These are phyloP conservation scores for Pseudopediastrum boryanum DNA, from an alignment of 139 green algal species.

Conservation along the genomic window DNA sequence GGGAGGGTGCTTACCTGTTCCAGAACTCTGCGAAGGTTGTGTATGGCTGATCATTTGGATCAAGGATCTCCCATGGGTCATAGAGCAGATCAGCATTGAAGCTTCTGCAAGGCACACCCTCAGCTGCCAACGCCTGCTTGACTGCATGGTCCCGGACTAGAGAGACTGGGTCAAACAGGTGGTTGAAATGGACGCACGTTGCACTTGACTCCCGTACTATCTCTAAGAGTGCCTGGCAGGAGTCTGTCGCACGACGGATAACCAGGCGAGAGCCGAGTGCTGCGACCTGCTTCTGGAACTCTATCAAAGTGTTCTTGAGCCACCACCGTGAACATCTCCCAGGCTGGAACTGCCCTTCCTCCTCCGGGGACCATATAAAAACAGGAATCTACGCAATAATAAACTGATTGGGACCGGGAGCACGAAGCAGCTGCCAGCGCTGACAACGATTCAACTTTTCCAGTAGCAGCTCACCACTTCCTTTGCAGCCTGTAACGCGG, in stretches of 20 bases:
- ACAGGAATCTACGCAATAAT: slow-evolving; percentile 65
- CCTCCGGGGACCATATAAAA: slow-evolving; percentile 90
- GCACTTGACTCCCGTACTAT: slow-evolving; percentile 65
- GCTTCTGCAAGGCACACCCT: slow-evolving; percentile 11
- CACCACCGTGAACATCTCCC: slow-evolving; percentile 47
- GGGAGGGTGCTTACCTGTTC: slow-evolving; percentile 61
- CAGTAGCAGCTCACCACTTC: slow-evolving; percentile 43
- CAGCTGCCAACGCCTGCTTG: slow-evolving; percentile 68
- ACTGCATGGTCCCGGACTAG: slow-evolving; percentile 87
- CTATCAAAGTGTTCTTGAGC: slow-evolving; percentile 58
- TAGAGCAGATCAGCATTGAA: slow-evolving; percentile 92
- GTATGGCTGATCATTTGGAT: slow-evolving; percentile 64
- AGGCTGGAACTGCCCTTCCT: slow-evolving; percentile 94
- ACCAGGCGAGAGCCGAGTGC: slow-evolving; percentile 78
- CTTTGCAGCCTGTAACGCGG: slow-evolving; percentile 51
- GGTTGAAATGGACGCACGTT: slow-evolving; percentile 86
- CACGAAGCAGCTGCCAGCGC: background rate
- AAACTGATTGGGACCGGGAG: background rate
- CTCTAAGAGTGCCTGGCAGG: slow-evolving; percentile 54
- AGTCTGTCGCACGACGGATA: slow-evolving; percentile 62
- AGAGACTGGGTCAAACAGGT: slow-evolving; percentile 93
- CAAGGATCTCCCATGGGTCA: slow-evolving; percentile 90
- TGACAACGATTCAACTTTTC: background rate
- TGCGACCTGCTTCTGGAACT: slow-evolving; percentile 58
- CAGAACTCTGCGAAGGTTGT: slow-evolving; percentile 82